Conservation (phyloP, 2,329 filamentous ascomycete genomes). For the Paraphaeosphaeria sporulosa region DNA sequence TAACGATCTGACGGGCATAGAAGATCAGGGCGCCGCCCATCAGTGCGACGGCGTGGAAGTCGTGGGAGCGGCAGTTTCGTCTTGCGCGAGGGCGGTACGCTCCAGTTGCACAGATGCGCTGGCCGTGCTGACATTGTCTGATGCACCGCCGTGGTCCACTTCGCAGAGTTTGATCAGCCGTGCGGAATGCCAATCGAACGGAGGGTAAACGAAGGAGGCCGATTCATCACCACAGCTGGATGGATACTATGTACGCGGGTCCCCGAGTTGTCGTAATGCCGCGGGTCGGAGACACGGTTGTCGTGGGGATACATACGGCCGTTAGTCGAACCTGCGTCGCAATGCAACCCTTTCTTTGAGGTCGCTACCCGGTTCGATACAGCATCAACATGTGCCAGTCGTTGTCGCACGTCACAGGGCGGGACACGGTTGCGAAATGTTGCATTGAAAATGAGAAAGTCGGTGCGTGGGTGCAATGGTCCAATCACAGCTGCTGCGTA, state of each 20-base stretch:
- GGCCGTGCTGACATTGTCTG: slow-evolving; percentile 4
- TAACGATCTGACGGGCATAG: not conserved
- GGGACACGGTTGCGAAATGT: not conserved
- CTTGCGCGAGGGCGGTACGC: not conserved
- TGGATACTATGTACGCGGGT: not conserved
- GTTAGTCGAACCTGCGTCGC: not conserved
- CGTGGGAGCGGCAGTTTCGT: slow-evolving; percentile 10
- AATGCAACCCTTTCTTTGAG: not conserved
- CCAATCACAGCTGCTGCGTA: not conserved
- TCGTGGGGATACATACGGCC: not conserved
- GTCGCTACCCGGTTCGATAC: not conserved
- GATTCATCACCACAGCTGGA: not conserved
- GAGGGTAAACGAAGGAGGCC: not conserved
- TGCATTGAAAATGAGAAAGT: no score
- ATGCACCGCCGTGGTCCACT: not conserved
- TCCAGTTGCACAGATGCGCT: slow-evolving; percentile 4
- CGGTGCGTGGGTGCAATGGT: not conserved
- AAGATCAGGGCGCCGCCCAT: not conserved
- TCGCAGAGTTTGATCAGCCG: not conserved
- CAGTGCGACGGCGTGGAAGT: not conserved
- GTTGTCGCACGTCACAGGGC: not conserved
- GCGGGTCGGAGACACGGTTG: not conserved
- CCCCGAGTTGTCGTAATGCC: not conserved
- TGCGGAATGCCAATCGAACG: not conserved
- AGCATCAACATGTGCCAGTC: not conserved